Percentiles rank a stretch among this genome's conserved stretches.
phyloP scores from a whole-genome alignment of 257 asterid species.

The Penstemon davidsonii region DNA sequence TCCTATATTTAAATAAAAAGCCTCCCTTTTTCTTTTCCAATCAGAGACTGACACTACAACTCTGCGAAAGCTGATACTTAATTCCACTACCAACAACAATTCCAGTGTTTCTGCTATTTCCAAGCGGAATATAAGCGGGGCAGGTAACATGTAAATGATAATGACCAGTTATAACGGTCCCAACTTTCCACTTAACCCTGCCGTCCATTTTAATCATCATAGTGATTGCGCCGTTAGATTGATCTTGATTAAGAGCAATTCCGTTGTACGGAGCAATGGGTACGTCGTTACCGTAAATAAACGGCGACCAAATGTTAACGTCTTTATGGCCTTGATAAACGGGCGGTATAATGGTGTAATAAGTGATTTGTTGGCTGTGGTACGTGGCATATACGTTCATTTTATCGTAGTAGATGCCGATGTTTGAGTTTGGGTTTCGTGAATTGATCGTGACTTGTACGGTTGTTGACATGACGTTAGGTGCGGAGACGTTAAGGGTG shows the following conservation, averaged over 20 bases:
- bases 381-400: conserved; percentile 54
- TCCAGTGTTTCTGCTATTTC: conserved; percentile 42
- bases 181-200: conserved; percentile 74
- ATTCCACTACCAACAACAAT: conserved; percentile 52
- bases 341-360: conserved; percentile 58
- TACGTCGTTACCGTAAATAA: conserved; percentile 55
- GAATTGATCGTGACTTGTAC: conserved; percentile 75
- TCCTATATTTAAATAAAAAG: too few relatives aligned
- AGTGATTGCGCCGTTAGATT: conserved; percentile 52
- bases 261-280: conserved; percentile 89
- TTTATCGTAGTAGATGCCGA: conserved; percentile 75
- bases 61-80: conserved; percentile 66
- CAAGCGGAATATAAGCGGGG: conserved; percentile 62
- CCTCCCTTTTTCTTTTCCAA: not conserved
- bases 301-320: conserved; percentile 81
- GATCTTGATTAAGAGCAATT: conserved; percentile 44
- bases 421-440: conserved; percentile 63
- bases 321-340: conserved; percentile 87
- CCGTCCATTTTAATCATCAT: conserved; percentile 60
- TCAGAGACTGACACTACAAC: conserved; percentile 65
- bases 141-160: conserved; percentile 78
- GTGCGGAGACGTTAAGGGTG: conserved; percentile 70
- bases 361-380: conserved; percentile 78
- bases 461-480: conserved; percentile 71
- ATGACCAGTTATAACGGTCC: conserved; percentile 53